phyloP scores from a whole-genome alignment of 2,329 filamentous ascomycete species.

The Exophiala spinifera region DNA sequence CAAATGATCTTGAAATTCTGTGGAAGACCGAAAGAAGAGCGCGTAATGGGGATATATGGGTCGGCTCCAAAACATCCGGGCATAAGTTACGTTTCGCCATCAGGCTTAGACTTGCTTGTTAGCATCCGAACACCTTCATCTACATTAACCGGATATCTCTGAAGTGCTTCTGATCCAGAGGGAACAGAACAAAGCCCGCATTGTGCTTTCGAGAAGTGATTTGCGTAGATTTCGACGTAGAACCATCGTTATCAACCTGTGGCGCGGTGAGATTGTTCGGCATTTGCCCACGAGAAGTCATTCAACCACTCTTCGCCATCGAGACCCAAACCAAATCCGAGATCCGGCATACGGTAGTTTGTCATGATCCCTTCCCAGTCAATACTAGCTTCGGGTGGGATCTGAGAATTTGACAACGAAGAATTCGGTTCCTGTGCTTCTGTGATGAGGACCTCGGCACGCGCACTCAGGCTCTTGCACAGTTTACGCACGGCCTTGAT shows the following conservation, averaged over 20 bases:
- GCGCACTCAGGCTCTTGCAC: conserved; percentile 6
- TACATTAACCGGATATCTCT: too few relatives aligned
- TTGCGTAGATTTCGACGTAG: neutral
- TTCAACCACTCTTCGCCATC: conserved; percentile 5
- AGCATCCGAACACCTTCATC: too few relatives aligned
- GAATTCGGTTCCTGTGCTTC: neutral
- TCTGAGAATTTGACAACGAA: neutral
- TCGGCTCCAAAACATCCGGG: too few relatives aligned
- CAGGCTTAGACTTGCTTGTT: too few relatives aligned
- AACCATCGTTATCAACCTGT: neutral
- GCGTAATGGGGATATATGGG: too few relatives aligned
- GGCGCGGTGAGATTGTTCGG: neutral
- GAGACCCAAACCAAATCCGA: neutral
- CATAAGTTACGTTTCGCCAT: too few relatives aligned
- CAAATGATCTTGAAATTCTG: conserved; percentile 28
- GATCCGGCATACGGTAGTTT: neutral
- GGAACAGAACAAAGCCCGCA: too few relatives aligned
- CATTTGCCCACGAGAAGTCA: neutral
- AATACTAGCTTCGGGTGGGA: neutral
- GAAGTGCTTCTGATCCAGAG: too few relatives aligned
- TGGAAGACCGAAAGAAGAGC: neutral
- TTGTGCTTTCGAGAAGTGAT: too few relatives aligned
- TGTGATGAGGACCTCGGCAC: conserved; percentile 2
- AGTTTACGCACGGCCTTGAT: neutral
- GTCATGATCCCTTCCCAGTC: conserved; percentile 6